These are phyloP conservation scores for Podospora comata DNA, from an alignment of 495 filamentous ascomycete species.

Conservation along the genomic window DNA sequence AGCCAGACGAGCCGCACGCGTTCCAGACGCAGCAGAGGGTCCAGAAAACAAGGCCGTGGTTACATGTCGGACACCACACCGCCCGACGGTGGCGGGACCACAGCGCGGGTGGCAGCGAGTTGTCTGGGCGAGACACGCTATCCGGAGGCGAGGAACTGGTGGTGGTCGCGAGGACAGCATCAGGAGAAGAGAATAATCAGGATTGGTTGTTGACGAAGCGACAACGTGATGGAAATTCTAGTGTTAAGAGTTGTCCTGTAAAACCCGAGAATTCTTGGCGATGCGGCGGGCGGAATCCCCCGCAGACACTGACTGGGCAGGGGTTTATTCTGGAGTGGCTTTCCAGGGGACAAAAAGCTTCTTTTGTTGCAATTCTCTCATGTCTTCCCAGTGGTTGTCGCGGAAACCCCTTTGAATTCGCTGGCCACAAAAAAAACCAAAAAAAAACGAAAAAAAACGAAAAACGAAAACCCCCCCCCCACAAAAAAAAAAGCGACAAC, in stretches of 20 bases:
- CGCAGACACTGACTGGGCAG: conserved; percentile 2
- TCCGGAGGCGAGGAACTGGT: conserved; percentile 26
- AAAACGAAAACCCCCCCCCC: too few species aligned
- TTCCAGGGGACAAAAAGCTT: conserved; percentile 6
- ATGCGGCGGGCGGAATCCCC: conserved; percentile 12
- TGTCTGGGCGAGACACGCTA: conserved; percentile 26
- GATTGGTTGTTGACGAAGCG: conserved; percentile 6
- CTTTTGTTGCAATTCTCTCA: background rate
- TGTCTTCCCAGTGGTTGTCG: background rate
- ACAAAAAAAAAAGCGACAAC: background rate
- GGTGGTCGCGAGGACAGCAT: conserved; percentile 31
- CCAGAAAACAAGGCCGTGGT: conserved; percentile 16
- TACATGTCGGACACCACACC: conserved; percentile 22
- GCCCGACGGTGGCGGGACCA: conserved; percentile 29
- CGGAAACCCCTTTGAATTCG: too few species aligned
- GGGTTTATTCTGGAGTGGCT: background rate
- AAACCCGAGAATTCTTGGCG: background rate
- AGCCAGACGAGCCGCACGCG: background rate
- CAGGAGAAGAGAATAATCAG: conserved; percentile 17
- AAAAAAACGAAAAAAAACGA: too few species aligned
- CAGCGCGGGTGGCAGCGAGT: conserved; percentile 14
- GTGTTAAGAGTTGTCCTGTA: too few species aligned
- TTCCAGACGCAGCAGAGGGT: background rate
- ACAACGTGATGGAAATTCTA: conserved; percentile 22
- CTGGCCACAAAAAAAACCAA: background rate